phyloP scores from a whole-genome alignment of 140 eudicot genomes.

The Senecio squalidus region DNA sequence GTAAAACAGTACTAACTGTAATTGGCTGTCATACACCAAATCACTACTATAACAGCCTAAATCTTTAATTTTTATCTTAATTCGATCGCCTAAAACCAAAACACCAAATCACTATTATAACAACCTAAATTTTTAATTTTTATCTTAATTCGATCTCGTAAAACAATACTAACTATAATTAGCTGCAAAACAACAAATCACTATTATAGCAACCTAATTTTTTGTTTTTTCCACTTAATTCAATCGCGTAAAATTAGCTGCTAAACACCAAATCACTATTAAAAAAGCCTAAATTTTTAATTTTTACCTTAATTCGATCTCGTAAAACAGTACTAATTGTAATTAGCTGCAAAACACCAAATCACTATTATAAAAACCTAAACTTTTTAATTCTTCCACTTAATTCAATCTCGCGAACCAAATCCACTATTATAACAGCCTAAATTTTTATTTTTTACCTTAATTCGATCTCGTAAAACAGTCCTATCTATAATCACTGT shows the following conservation, averaged over 20 bases:
- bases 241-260: too few species aligned
- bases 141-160: neutral
- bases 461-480: neutral
- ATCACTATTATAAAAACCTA: neutral
- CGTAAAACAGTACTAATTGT: neutral
- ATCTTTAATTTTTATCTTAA: neutral
- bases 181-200: too few species aligned
- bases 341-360: too few species aligned
- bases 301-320: neutral
- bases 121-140: neutral
- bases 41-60: neutral
- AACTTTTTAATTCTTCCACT: too few species aligned
- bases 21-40: too few species aligned
- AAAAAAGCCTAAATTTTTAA: neutral
- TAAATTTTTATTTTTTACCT: neutral
- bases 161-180: neutral
- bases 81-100: neutral
- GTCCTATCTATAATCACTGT: too few species aligned
- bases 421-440: neutral
- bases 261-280: neutral
- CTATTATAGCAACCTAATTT: neutral
- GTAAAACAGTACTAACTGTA: too few species aligned
- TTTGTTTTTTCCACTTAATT: too few species aligned
- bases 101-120: neutral
- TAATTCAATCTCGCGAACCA: too few species aligned